Base-by-base conservation (phyloP, 805 yeast genomes). In the Kodamaea kaohsiungensis region DNA sequence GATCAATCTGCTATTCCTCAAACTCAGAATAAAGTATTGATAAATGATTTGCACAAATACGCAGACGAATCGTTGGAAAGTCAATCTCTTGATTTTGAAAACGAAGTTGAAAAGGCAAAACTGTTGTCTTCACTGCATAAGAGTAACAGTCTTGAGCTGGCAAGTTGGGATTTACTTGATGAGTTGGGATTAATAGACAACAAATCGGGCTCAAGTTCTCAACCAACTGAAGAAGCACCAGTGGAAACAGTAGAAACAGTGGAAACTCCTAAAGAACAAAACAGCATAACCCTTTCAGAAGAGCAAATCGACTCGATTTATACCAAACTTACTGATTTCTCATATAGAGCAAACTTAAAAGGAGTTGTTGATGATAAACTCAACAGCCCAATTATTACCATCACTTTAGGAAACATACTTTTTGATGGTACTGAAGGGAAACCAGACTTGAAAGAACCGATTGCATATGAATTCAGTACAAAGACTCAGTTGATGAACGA, bases 341-440 rank as follows among this genome's bases (percentile, higher is more conserved):
- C 53, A n/a, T 69, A 67, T 58, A 55, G 66, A 39, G 35, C 59
- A 5, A n/a, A 35, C 1, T 53, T 68, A 19, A 48, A 45, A 13
- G 76, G 77, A 0, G 62, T 67, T 3, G 19, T 53, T 1, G 60
- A 54, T 1, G 49, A 54, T 8, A 49, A 57, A 1, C 51, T 64
- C 30, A 67, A 66, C 43, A 54, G 51, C 7, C 72, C 76, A 0
- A 61, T 71, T 4, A 66, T 76, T 49, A 69, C 77, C 0, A 64
- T 69, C 7, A 69, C 79, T 1, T 65, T 77, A 19, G 82, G 82
- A n/a, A 67, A 69, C 33, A 61, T 77, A 12, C 59, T 77, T 13
- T 69, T 73, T 45, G 63, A 66, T 46, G 56, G 58, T 0, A 49
- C 51, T 9, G 43, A 62, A 10, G 43, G 37, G 6, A 15, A 19